Base-by-base conservation (phyloP, 345 rosid genomes). In the Hibiscus trionum region DNA sequence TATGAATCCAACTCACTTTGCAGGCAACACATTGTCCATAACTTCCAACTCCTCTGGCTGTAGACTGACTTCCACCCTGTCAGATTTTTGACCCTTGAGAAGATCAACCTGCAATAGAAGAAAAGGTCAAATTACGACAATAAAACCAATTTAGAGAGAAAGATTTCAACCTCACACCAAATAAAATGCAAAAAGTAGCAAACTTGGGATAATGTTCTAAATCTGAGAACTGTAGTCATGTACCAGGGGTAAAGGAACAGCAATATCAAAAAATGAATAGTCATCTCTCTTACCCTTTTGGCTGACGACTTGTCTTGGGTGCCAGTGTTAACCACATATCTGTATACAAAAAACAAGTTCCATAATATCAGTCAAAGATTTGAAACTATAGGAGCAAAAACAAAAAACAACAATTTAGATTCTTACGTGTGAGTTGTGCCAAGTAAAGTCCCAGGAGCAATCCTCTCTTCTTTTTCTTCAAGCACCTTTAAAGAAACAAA, bases 31-130 rank as follows among this genome's bases (percentile, higher is more conserved):
- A 76, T 93, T 86, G 35, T 93, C 97, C 91, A 96, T 83, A 6
- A 74, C 79, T 10, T 96, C 99, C 85, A 96, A 78, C 80, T 93
- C 99, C 79, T 96, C 98, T 12, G 99, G 99, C 77, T 80, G 96
- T 49, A 96, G 76, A 12, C 94, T 90, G 58, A 96, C 90, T 46
- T 93, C 98, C 53, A 96, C 99, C 68, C 83, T 83, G 72, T 96
- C 99, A 12, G 99, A 35, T 80, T 96, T 96, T 71, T 96, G 96
- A 46, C 98, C 98, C 81, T 86, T 86, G 42, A 96, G 88, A 72
- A 96, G 87, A 87, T 96, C 99, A 80, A 93, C 99, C 99, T 96
- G 80, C 69, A 73, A 56, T 61, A 57, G 17, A 59, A 15, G 49
- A 31, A 60, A 3, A 56, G 11, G 37, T 44, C 56, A 29, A 64